Base-by-base conservation (phyloP, 2,329 filamentous ascomycete species). In the Elsinoe australis region DNA sequence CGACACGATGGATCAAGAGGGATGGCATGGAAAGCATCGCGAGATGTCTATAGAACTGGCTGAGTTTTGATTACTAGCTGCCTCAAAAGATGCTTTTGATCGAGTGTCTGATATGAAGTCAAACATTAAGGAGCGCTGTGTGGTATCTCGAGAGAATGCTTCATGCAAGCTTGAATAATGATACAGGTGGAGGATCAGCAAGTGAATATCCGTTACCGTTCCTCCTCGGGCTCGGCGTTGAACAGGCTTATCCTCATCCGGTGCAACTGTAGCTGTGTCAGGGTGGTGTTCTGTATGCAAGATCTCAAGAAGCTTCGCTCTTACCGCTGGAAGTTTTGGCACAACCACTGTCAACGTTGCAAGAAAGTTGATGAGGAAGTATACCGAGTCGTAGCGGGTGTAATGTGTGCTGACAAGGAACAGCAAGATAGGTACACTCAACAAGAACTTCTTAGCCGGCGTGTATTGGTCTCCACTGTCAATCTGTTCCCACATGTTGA, bases 401-500 rank as follows among this genome's bases (percentile, higher is more conserved):
- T 96, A 98, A 69, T 98, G 92, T 18, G 92, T 98, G 76, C 90
- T 96, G 60, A 96, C 75, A 49, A 98, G 77, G 67, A 98, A 98
- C 54, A 98, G 77, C 55, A 89, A 78, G 59, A 98, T 94, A 31
- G 92, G 92, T 26, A 96, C 90, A 61, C 84, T 87, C 59, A 96
- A 81, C 51, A 98, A 75, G 63, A 98, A 98, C 69, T 98, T 98
- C 76, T 98, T 98, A 56, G 92, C 87, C 3, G 92, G 92, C 1
- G 92, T 98, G 72, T 96, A 98, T 67, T 98, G 92, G 59, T 92
- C 92, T 38, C 92, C 92, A 61, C 96, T 94, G 73, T 98, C 92
- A 66, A 98, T 98, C 71, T 98, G 92, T 73, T 98, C 92, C 92
- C 92, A 98, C 92, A 98, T 96, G 72, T 96, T 98, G 63, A 98